Evolutionary conservation across 2,329 filamentous ascomycete genomes (phyloP), one percentile per base, ranked within the genome.

Genomic region (Calycina marina): DNA sequence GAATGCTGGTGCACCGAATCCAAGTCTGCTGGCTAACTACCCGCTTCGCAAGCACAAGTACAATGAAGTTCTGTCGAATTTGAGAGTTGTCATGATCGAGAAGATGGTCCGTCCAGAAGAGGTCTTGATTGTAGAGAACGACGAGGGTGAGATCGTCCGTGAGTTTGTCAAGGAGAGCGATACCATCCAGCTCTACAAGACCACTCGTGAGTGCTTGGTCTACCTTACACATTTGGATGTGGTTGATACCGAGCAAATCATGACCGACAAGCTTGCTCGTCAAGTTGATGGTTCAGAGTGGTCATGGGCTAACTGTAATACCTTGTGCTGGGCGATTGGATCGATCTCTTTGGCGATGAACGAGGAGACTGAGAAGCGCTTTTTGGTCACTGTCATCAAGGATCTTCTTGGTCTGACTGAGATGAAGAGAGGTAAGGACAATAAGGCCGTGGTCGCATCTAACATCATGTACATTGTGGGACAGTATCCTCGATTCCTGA

Each of bases 391-490:
- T 1, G 92, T 98, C 34, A 98, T 98, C 49, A 98, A 98, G 62
- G 90, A 98, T 51, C 72, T 98, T 5, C 73, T 98, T 16, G 92
- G 90, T 1, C 65, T 98, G 35, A 98, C 90, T 0, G 90, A 98
- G 57, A 94, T 94, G 86, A 98, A 98, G 65, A 82, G 92, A 33
- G 90, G 90, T 41, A 98, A 98, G 52, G 90, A 98, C 63, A 98
- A 98, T 69, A 98, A 98, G 57, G 90, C 90, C 9, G 90, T 98
- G 6, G 90, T 98, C 25, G 90, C 90, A 41, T 93, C 84, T 61
- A 98, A 98, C 61, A 98, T 98, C 52, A 98, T 98, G 90, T 98
- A 98, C 56, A 98, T 98, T 60, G 90, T 98, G 40, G 90, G 90
- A 37, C 90, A 98, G 54, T 98, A 98, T 53, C 90, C 90, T 22